Base-by-base conservation (phyloP, 805 yeast genomes). In the Candida andamanensis region DNA sequence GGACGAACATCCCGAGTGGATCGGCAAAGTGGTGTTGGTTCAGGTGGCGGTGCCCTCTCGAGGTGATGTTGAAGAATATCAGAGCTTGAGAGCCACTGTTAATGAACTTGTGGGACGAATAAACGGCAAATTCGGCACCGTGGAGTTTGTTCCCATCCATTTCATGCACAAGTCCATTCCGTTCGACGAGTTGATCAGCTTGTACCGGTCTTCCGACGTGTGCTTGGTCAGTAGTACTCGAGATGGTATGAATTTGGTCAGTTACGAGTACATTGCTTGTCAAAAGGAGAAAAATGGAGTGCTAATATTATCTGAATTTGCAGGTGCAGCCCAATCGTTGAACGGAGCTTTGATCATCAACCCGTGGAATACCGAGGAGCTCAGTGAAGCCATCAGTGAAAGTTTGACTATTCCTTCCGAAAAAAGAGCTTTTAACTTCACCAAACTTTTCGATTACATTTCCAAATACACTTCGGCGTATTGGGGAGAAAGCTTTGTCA, bases 281-380 rank as follows among this genome's bases (percentile, higher is more conserved):
- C 98, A 92, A 60, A 74, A 78, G 41, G 79, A 80, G 28, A 78
- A 78, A 40, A 79, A 86, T 41, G 99, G 99, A 6, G 78, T 87
- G 3, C 68, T 92, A 45, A 84, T 92, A 29, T 58, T 92, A 41
- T 81, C 95, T 25, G 99, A 92, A 61, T 92, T 92, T 62, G 92
- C 98, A 0, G 99, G 99, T 29, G 98, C 98, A n/a, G 97, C 98
- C 1, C 99, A 92, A 61, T 83, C 95, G 1, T 67, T 92, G 42
- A 90, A 92, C 52, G 99, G 99, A 15, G 87, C 95, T 1, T 56
- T 90, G 10, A 77, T 92, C 37, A 95, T 92, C 14, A 92, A 92
- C 52, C 99, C 99, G 3, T 92, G 99, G 99, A 92, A 90, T 54
- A 90, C 89, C 15, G 98, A 92, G 45, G 98, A 92, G 46, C 60